Conservation (phyloP, 2,329 filamentous ascomycete species). For the Stagonosporopsis cucurbitacearum region DNA sequence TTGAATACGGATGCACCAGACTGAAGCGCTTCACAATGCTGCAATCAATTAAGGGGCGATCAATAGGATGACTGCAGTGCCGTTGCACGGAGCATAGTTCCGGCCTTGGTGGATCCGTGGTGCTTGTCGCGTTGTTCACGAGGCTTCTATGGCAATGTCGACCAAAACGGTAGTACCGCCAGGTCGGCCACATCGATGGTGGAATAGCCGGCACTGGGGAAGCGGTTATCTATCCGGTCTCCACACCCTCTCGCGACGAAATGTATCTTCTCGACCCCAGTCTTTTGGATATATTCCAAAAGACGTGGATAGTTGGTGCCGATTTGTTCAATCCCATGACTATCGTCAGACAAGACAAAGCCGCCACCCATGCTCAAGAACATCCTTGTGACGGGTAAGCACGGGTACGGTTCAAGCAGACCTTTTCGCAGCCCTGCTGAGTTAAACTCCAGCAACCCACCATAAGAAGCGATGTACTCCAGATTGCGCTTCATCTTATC, state of each 20-base stretch:
- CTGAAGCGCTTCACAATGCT: conserved; percentile 14
- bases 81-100: conserved; percentile 17
- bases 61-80: conserved; percentile 11
- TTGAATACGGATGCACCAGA: not conserved
- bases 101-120: conserved; percentile 17
- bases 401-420: conserved; percentile 87
- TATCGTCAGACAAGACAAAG: conserved; percentile 94
- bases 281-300: conserved; percentile 70
- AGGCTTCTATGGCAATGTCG: conserved; percentile 11
- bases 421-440: conserved; percentile 88
- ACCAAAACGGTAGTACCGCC: conserved; percentile 41
- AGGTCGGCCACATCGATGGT: conserved; percentile 41
- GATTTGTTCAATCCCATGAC: conserved; percentile 85
- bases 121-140: conserved; percentile 2
- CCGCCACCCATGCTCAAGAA: conserved; percentile 76
- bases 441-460: conserved; percentile 88
- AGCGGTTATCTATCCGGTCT: conserved; percentile 36
- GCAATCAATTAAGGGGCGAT: conserved; percentile 13
- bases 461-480: conserved; percentile 71
- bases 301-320: conserved; percentile 81
- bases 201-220: conserved; percentile 46
- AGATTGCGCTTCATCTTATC: conserved; percentile 75
- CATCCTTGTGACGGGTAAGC: conserved; percentile 76
- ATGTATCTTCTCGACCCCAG: conserved; percentile 67
- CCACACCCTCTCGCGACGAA: conserved; percentile 31